Base-by-base conservation (phyloP, 2,329 filamentous ascomycete species). In the Neonectria coccinea region DNA sequence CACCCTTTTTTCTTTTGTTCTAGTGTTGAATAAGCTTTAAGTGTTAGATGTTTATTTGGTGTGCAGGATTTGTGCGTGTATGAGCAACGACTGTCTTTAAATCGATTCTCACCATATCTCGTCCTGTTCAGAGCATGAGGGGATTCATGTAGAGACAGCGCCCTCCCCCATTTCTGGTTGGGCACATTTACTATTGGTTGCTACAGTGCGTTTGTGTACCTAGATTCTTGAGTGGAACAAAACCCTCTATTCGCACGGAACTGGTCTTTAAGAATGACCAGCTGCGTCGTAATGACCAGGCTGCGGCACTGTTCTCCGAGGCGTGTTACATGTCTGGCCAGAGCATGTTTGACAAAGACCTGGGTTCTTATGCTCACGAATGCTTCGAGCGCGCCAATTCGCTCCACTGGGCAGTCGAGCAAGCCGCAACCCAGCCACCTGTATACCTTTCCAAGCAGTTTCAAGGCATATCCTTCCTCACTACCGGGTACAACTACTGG, bases 311-410 rank as follows among this genome's bases (percentile, higher is more conserved):
- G 12, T 62, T 57, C n/a, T 48, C n/a, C 10, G 27, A 54, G 18
- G 59, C 59, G 11, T 62, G 59, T n/a, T 62, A 62, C 48, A 62
- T 62, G 59, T 53, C 59, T 22, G 59, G 59, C 1, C 59, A 62
- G 22, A 54, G 60, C 16, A 53, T 58, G 42, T 18, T 57, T 41
- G 60, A 62, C 41, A 18, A 57, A 3, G 36, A 25, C 2, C n/a
- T 62, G 14, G 50, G 16, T 14, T 25, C 54, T 2, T 56, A 62
- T 36, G 54, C 60, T 9, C 48, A 62, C 16, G 48, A 54, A 10
- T 62, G 60, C 31, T 62, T 62, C n/a, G 60, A 62, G 31, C 60
- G 60, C 7, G 60, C 54, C 20, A 62, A 58, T n/a, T 54, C 60
- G n/a, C 20, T 62, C 22, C 60, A 54, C 47, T 62, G 60, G 60